These are phyloP conservation scores for Pontederia paniculata DNA, from an alignment of 176 grass and related monocot genomes.

Conservation along the genomic window DNA sequence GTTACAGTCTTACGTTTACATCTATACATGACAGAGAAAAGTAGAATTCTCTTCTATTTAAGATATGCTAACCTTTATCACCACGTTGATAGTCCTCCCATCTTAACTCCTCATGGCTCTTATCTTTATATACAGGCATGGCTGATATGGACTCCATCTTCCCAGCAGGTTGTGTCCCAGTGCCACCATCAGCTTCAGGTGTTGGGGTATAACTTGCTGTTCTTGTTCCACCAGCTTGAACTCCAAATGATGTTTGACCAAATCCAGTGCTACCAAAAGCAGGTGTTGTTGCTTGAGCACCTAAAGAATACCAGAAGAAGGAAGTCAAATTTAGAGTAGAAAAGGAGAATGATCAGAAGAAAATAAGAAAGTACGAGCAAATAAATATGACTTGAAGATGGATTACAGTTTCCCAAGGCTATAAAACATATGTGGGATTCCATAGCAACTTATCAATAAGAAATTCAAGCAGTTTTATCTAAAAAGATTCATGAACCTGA, in stretches of 20 bases:
- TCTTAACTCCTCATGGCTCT: constrained; percentile 85
- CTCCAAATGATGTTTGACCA: constrained; percentile 39
- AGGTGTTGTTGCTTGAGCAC: constrained; percentile 47
- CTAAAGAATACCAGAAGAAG: constrained; percentile 29
- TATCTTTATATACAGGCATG: constrained; percentile 85
- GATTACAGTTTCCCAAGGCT: no score
- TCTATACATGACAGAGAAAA: constrained; percentile 42
- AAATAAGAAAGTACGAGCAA: no score
- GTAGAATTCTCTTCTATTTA: not conserved
- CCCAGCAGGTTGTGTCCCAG: constrained; percentile 35
- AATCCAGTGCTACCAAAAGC: constrained; percentile 47
- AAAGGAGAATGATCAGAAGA: not conserved
- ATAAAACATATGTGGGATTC: no score
- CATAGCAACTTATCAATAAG: not conserved
- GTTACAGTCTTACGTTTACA: constrained; percentile 72
- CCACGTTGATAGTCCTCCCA: constrained; percentile 18
- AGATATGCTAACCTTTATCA: constrained; percentile 10
- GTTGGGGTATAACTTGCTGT: constrained; percentile 36
- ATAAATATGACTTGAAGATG: no score
- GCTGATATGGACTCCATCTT: constrained; percentile 80
- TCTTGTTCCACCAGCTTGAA: constrained; percentile 60
- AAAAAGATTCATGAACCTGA: not conserved
- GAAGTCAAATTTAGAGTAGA: constrained; percentile 21
- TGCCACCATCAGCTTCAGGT: constrained; percentile 37
- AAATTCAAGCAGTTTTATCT: not conserved